Base-by-base conservation (phyloP, 129 eudicot genomes). In the Lonicera japonica region DNA sequence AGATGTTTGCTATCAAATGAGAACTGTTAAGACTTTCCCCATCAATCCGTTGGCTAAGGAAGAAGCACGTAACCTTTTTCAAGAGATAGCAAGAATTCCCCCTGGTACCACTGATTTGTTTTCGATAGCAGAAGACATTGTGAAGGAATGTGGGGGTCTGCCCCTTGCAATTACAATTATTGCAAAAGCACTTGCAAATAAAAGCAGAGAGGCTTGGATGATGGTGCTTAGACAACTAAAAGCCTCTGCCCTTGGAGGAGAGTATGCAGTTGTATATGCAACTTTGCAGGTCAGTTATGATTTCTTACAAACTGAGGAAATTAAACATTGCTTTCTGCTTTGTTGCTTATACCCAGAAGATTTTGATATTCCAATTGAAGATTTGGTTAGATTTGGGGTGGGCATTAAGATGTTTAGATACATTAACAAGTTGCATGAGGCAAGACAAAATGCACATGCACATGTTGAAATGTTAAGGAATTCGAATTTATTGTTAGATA, bases 321-420 rank as follows among this genome's bases (percentile, higher is more conserved):
- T 22, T 1, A 63, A 24, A 24, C 14, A 40, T 16, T 3, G 21
- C 17, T 46, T 63, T 63, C 13, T 24, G 17, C 68, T 63, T 23
- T 7, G 57, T 23, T 38, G 70, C 6, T 8, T 51, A 11, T 65
- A 51, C 17, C 60, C 47, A 19, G 60, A 65, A 9, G 70, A 65
- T 11, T 19, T 25, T 52, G 11, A 65, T n/a, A 65, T 65, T 65
- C 38, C 20, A 15, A 52, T 25, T 11, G 70, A 66, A 46, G 52
- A 66, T 24, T 54, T 66, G 39, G 5, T 66, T 19, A 54, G 16
- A 16, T 66, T 34, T 18, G 70, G 70, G 45, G 41, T 45, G 70
- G 70, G 70, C n/a, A 9, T 58, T 13, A 19, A 52, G 25, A 11
- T 53, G n/a, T 60, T 53, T 19, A 21, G 23, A 29, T 3, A 50